These are phyloP conservation scores for Rhododendron kiyosumense DNA, from an alignment of 148 eudicot genomes.

Conservation along the genomic window DNA sequence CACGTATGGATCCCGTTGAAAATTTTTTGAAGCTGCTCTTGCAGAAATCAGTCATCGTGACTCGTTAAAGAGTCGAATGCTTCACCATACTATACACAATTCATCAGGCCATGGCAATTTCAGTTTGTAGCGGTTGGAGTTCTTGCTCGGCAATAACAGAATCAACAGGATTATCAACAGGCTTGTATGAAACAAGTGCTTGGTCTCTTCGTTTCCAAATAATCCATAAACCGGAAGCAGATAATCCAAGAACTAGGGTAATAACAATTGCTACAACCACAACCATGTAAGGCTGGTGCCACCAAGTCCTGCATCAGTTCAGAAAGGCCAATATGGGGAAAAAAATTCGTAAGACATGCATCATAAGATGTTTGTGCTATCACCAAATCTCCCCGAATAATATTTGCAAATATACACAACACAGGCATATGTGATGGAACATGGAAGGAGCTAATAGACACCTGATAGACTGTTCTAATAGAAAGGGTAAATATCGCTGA, in stretches of 20 bases:
- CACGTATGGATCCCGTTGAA: background rate
- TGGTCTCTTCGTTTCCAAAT: conserved; percentile 58
- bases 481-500: too few relatives aligned
- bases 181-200: conserved; percentile 41
- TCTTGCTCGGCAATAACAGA: conserved; percentile 59
- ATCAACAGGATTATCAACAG: conserved; percentile 36
- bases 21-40: background rate
- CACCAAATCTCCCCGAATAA: background rate
- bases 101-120: background rate
- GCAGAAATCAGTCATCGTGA: background rate
- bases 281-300: conserved; percentile 55
- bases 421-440: background rate
- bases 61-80: background rate
- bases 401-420: background rate
- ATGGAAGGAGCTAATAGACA: background rate
- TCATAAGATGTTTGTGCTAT: background rate
- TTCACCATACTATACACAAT: background rate
- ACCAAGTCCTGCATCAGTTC: conserved; percentile 59
- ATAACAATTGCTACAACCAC: conserved; percentile 39
- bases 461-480: background rate
- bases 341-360: background rate
- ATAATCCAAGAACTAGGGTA: conserved; percentile 40
- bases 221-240: conserved; percentile 50
- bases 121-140: conserved; percentile 63
- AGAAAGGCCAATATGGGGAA: background rate